Percentiles rank a stretch among this genome's conserved stretches.
phyloP scores from a whole-genome alignment of 306 rosid species.

The Lablab purpureus region DNA sequence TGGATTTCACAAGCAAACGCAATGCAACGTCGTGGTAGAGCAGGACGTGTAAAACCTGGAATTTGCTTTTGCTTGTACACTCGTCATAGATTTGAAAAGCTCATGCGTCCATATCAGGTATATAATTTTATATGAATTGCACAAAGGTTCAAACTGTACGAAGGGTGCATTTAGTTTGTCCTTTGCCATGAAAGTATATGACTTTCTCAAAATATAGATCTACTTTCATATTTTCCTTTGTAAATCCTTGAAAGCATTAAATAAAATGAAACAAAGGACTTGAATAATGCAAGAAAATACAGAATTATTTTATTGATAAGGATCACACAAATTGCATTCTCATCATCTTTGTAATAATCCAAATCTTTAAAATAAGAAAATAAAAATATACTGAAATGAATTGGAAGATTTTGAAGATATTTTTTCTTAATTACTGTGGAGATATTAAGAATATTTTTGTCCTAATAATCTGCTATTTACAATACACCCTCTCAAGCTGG shows the following conservation, averaged over 20 bases:
- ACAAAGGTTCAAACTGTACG: not conserved
- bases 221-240: not conserved
- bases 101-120: constrained; percentile 96
- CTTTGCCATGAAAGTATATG: not conserved
- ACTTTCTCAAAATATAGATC: not conserved
- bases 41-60: constrained; percentile 98
- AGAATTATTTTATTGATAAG: no score
- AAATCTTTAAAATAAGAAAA: no score
- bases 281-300: no score
- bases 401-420: no score
- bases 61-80: constrained; percentile 90
- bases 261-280: not conserved
- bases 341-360: no score
- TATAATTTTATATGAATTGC: constrained; percentile 20
- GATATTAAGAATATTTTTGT: no score
- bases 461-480: no score
- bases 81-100: constrained; percentile 82
- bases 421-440: no score
- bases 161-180: constrained; percentile 7
- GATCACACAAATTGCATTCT: no score
- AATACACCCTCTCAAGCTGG: no score
- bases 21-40: constrained; percentile 94
- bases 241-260: not conserved
- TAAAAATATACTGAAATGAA: no score
- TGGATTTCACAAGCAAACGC: constrained; percentile 99